Evolutionary conservation across 2,329 filamentous ascomycete genomes (phyloP), one percentile per base, ranked within the genome.

Genomic region (Ophiostoma australiae): DNA sequence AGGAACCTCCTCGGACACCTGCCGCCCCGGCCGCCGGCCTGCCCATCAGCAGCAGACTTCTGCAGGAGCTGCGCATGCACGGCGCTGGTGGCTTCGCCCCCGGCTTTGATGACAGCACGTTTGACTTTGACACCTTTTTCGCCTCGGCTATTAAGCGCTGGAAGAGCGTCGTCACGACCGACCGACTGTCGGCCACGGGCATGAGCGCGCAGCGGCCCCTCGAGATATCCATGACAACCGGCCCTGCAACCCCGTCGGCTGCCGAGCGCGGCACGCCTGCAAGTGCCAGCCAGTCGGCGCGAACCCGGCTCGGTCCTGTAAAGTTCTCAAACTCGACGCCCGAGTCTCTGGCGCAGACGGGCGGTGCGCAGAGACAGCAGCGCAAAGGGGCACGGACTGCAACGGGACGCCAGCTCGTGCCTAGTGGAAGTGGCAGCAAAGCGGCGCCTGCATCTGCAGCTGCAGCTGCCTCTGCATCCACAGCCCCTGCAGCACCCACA

Each of bases 131-230:
- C 72, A 82, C 82, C 0, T 76, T 87, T 52, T 82, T 89, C 6
- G 79, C 84, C 7, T 80, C 81, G n/a, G 84, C 84, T 1, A 88
- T 90, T 71, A 84, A 86, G 63, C 82, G 86, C 39, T 90, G 88
- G 88, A 90, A 88, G 78, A 81, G 80, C 4, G 86, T 89, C 20
- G 84, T 90, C 15, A 79, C 82, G n/a, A 83, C 85, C 6, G 80
- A 83, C 2, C 81, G 86, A 58, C 80, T 79, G 4, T 77, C 79
- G 3, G 75, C 76, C n/a, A 74, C 73, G 20, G 84, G 85, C 23
- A 82, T 88, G 79, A 78, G 79, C 68, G 80, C 82, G 2, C 87
- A 89, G 74, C 81, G 81, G 65, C 74, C 83, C 1, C 77, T 89
- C 15, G 82, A 84, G n/a, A n/a, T 37, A 10, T 63, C 58, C 23